A percentile compares a stretch with the other conserved stretches of the same genome.
Evolutionary conservation across 139 green algal genomes (phyloP).

Genomic region (Auxenochlorella protothecoides): DNA sequence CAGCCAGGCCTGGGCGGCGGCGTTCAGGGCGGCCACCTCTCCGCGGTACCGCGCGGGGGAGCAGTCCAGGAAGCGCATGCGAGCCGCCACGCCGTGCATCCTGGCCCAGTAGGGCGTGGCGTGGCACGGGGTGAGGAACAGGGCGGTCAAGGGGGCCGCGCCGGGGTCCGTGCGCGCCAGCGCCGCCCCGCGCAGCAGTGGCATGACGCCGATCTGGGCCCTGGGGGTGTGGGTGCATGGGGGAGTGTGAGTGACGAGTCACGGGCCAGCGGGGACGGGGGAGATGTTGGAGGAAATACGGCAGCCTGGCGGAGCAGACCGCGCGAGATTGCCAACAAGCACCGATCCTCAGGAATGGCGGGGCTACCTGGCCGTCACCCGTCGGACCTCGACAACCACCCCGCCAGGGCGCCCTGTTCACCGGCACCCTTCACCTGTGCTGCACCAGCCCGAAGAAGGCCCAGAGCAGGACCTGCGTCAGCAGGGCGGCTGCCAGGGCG

Average conservation of each 20-base stretch:
- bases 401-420: no score
- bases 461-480: conserved; percentile 20
- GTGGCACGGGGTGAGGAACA: conserved; percentile 52
- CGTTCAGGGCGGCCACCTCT: not conserved
- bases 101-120: conserved; percentile 35
- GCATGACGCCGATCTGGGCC: conserved; percentile 18
- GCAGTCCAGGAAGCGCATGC: conserved; percentile 48
- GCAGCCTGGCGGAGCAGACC: no score
- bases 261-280: no score
- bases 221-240: not conserved
- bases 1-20: conserved; percentile 3
- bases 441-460: conserved; percentile 34
- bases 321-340: no score
- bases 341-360: no score
- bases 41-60: conserved; percentile 26
- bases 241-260: no score
- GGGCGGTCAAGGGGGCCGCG: not conserved
- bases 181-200: not conserved
- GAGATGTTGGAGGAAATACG: no score
- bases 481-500: not conserved
- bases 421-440: conserved; percentile 15
- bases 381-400: no score
- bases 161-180: not conserved
- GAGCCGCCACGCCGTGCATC: conserved; percentile 19
- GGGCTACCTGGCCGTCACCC: no score